phyloP scores from a whole-genome alignment of 2,329 filamentous ascomycete species.

The Pestalotiopsis sp. region DNA sequence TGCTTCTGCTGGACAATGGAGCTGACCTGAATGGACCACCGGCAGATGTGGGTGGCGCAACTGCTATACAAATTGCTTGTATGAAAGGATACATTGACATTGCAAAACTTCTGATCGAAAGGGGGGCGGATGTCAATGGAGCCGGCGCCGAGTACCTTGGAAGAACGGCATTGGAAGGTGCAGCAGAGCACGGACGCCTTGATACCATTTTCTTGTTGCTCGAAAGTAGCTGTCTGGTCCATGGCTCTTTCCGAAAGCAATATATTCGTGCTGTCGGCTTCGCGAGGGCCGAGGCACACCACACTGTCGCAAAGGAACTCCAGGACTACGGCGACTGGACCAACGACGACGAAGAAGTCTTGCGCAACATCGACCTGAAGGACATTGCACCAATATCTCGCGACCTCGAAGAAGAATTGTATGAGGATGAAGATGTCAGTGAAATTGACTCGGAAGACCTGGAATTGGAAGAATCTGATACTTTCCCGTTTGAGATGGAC shows the following conservation, averaged over 20 bases:
- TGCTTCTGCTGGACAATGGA: background rate
- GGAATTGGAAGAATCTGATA: fast-evolving
- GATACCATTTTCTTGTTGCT: background rate
- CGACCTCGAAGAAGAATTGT: background rate
- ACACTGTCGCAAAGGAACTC: background rate
- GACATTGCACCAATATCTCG: background rate
- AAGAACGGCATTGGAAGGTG: background rate
- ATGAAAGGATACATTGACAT: background rate
- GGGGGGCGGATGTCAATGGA: background rate
- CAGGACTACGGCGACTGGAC: background rate
- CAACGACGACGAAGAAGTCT: background rate
- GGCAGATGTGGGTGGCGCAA: background rate
- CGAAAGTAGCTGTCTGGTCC: background rate
- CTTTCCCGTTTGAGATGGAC: background rate
- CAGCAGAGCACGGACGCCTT: background rate
- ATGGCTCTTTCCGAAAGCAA: background rate
- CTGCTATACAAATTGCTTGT: background rate
- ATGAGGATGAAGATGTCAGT: background rate
- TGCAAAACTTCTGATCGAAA: background rate
- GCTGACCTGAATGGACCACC: background rate
- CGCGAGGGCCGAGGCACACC: background rate
- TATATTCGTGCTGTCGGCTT: background rate
- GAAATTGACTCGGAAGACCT: background rate
- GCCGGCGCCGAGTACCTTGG: background rate
- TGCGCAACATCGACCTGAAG: background rate